Evolutionary conservation across 2,329 filamentous ascomycete species (phyloP).

Genomic region (Cladosporium sp.): DNA sequence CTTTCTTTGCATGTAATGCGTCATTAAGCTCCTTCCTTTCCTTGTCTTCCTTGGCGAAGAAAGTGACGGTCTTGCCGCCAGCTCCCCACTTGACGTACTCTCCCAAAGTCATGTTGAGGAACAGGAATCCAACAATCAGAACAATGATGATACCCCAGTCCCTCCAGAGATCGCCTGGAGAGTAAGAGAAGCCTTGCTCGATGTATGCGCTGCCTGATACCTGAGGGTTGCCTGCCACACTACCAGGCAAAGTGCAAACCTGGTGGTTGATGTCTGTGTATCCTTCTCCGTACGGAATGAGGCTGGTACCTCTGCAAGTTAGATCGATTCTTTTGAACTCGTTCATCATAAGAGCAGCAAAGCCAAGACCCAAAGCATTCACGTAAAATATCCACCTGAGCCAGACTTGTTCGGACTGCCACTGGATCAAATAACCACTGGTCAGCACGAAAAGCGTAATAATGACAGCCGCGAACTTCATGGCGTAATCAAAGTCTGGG

Average conservation of each 20-base stretch:
- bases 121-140: conserved; percentile 73
- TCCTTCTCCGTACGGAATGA: conserved; percentile 69
- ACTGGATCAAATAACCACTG: conserved; percentile 81
- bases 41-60: conserved; percentile 69
- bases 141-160: conserved; percentile 80
- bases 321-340: conserved; percentile 73
- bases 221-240: conserved; percentile 60
- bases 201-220: conserved; percentile 72
- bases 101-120: conserved; percentile 73
- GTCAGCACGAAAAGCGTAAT: conserved; percentile 82
- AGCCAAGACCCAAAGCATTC: conserved; percentile 72
- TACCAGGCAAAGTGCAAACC: conserved; percentile 78
- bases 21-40: conserved; percentile 68
- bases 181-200: conserved; percentile 66
- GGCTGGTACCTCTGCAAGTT: conserved; percentile 64
- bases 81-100: conserved; percentile 77
- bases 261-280: conserved; percentile 74
- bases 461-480: conserved; percentile 73
- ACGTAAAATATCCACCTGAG: conserved; percentile 78
- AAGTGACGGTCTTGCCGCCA: conserved; percentile 76
- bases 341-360: conserved; percentile 80
- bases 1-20: conserved; percentile 60
- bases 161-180: conserved; percentile 69
- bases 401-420: conserved; percentile 72
- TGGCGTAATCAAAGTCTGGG: conserved; percentile 81